These are phyloP conservation scores for Talaromyces nanjingensis DNA, from an alignment of 495 filamentous ascomycete genomes.

Conservation along the genomic window DNA sequence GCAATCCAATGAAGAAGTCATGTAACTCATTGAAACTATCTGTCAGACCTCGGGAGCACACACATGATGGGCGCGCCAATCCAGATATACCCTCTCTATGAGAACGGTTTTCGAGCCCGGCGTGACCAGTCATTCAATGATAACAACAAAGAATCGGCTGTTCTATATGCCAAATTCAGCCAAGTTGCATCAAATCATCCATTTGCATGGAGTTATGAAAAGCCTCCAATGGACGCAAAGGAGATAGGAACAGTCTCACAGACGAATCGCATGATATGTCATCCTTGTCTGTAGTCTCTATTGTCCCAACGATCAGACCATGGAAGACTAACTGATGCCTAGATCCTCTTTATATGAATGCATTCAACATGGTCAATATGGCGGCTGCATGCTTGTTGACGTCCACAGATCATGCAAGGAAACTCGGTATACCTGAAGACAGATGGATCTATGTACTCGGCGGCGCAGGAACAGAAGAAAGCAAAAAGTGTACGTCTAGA, in stretches of 20 bases:
- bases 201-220: slow-evolving; percentile 41
- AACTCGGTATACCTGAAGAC: slow-evolving; percentile 40
- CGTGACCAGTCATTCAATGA: slow-evolving; percentile 37
- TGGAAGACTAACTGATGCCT: not conserved
- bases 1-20: slow-evolving; percentile 5
- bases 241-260: slow-evolving; percentile 37
- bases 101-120: slow-evolving; percentile 45
- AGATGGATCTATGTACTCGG: slow-evolving; percentile 51
- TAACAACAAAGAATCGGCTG: slow-evolving; percentile 40
- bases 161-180: slow-evolving; percentile 44
- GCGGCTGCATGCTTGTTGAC: slow-evolving; percentile 47
- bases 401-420: slow-evolving; percentile 35
- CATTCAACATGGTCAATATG: slow-evolving; percentile 53
- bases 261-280: slow-evolving; percentile 49
- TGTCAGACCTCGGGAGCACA: slow-evolving; percentile 29
- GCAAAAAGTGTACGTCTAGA: slow-evolving; percentile 27
- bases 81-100: slow-evolving; percentile 49
- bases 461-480: slow-evolving; percentile 45
- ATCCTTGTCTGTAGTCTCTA: slow-evolving; percentile 31
- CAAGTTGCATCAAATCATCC: slow-evolving; percentile 35
- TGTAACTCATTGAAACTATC: not conserved
- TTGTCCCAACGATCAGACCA: not conserved
- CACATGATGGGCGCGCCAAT: slow-evolving; percentile 45
- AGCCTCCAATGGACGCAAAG: slow-evolving; percentile 23
- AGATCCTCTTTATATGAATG: slow-evolving; percentile 57